Base-by-base conservation (phyloP, 1,139 yeast genomes). In the Blastobotrys serpentis region DNA sequence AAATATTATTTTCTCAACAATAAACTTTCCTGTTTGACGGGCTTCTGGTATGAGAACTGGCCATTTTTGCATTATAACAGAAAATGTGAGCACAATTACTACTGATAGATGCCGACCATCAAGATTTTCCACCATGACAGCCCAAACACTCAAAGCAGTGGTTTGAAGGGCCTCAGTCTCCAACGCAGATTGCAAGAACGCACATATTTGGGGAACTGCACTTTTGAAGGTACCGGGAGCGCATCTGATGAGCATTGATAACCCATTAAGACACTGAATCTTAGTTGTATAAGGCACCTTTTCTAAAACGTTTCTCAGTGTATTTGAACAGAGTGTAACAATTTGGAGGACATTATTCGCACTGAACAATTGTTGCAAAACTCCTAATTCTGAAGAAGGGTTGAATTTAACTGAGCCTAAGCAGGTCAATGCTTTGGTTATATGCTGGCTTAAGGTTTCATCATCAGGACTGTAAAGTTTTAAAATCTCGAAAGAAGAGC, bases 161-260 rank as follows among this genome's bases (percentile, higher is more conserved):
- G 71, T 71, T 53, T 84, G 84, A 21, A 89, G 75, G 25, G 79
- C 81, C 0, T 75, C 68, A 18, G 76, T 77, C 36, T 84, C 90
- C 26, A 90, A 67, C 0, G 94, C 84, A 0, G 92, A 81, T 61
- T 89, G 97, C 16, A 94, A 69, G 58, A 95, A 86, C 0, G 95
- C 85, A 50, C 89, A 84, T 3, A 94, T 78, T 62, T 92, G 98
- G 0, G 97, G 96, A 30, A 90, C 70, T 0, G 95, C 92, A 3
- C 88, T 78, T 2, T 85, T 79, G 14, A 87, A 79, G 10, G 25
- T 43, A 1, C 84, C 76, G 2, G 82, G 80, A 23, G 86, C 74
- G n/a, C 81, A 74, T 44, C 75, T 73, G 17, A 87, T 79, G 34
- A 90, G 68, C 54, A 84, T 80, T 41, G 82, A 79, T 34, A 92